These are phyloP conservation scores for Waltergamsia citrina DNA, from an alignment of 2,329 filamentous ascomycete genomes.

Conservation along the genomic window DNA sequence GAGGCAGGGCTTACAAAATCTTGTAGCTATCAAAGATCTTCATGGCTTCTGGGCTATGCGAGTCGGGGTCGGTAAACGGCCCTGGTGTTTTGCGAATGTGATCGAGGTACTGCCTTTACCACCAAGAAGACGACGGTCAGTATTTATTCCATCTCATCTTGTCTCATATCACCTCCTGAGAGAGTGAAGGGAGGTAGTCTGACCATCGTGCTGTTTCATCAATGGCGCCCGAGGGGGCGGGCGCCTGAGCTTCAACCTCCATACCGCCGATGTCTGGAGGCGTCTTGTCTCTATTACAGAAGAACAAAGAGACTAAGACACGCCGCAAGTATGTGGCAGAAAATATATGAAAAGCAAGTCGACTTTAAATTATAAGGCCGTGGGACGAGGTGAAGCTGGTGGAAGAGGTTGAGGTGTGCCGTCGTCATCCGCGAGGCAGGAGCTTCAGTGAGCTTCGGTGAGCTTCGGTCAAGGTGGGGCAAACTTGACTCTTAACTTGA, in stretches of 20 bases:
- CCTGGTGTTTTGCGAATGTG: conserved; percentile 67
- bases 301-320: not conserved
- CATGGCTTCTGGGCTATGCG: conserved; percentile 40
- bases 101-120: conserved; percentile 77
- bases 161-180: conserved; percentile 45
- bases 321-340: too few relatives aligned
- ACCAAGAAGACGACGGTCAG: too few relatives aligned
- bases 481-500: conserved; percentile 2
- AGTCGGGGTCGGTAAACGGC: conserved; percentile 66
- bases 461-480: conserved; percentile 23
- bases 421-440: not conserved
- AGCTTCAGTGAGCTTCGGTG: conserved; percentile 12
- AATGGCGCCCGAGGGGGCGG: conserved; percentile 3
- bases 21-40: conserved; percentile 59
- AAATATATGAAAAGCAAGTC: too few relatives aligned
- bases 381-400: not conserved
- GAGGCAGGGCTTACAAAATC: conserved; percentile 50
- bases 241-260: conserved; percentile 12
- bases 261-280: too few relatives aligned
- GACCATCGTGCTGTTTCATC: conserved; percentile 25
- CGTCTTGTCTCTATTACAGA: too few relatives aligned
- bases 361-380: too few relatives aligned
- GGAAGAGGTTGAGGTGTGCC: not conserved
- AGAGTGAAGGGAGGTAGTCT: conserved; percentile 3
- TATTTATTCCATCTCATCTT: too few relatives aligned